Evolutionary conservation across 345 rosid species (phyloP), one percentile per base, ranked within the genome.

Genomic region (Salix purpurea): DNA sequence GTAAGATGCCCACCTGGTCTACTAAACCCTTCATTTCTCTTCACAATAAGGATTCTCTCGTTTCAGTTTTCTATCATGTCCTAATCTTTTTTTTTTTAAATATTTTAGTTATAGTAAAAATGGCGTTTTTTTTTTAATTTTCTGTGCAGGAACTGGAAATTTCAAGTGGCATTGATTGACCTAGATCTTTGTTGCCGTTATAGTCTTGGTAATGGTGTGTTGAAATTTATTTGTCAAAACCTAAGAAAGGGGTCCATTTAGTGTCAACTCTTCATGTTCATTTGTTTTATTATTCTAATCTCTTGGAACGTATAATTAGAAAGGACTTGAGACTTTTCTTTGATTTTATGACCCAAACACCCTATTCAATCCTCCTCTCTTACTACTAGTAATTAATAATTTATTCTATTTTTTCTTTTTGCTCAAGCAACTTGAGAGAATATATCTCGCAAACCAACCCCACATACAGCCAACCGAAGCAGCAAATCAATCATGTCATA

Each of bases 151-250:
- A 46, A 46, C 13, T 14, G 4, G 12, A 30, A 65, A 34, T 37
- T 9, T 30, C 39, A 28, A 18, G n/a, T 1, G 68, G 9, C 18
- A 15, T 18, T 1, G 70, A 26, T 62, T 74, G 65, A 44, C 58
- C 71, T 76, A 61, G 68, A 78, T 78, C 74, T 66, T 54, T 15
- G 81, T 77, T 42, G 68, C 79, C 83, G 81, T 83, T 83, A 74
- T 66, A 69, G 28, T 78, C 61, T 77, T 70, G 24, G 65, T 9
- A 52, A 58, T 62, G 39, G 62, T 69, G 40, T 39, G 75, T 71
- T 77, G 80, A 76, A 75, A 61, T 69, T 62, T 65, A 76, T 52
- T 58, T 11, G 58, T 78, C 71, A 56, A 52, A 52, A 28, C 12
- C 24, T 56, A 26, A n/a, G 50, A 74, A 79, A 74, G 79, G 77